These are phyloP conservation scores for Penicillium nucicola DNA, from an alignment of 495 filamentous ascomycete genomes.

Conservation along the genomic window DNA sequence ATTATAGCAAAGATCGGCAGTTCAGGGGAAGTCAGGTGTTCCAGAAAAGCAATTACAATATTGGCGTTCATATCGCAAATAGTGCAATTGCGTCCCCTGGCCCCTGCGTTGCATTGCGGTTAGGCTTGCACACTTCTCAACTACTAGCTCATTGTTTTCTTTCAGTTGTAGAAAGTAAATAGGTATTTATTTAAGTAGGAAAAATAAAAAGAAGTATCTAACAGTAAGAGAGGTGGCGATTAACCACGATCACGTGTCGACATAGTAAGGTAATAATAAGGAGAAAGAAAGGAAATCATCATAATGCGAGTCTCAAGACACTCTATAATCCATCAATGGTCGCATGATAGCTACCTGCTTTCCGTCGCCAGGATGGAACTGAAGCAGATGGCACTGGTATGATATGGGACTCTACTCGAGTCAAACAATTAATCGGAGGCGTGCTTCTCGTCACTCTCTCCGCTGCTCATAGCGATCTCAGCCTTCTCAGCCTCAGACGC, in stretches of 20 bases:
- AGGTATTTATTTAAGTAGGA: neutral
- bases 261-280: neutral
- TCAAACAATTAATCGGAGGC: neutral
- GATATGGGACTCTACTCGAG: neutral
- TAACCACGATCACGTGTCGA: slow-evolving; percentile 10
- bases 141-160: too few species aligned
- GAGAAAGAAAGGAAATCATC: neutral
- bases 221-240: slow-evolving; percentile 6
- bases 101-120: too few species aligned
- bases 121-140: too few species aligned
- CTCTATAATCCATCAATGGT: slow-evolving; percentile 11
- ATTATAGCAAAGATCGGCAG: too few species aligned
- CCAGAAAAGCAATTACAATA: too few species aligned
- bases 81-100: too few species aligned
- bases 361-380: slow-evolving; percentile 24
- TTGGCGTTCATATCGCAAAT: too few species aligned
- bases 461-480: slow-evolving; percentile 30
- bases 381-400: slow-evolving; percentile 11
- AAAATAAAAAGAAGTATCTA: slow-evolving; percentile 9
- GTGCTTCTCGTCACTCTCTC: slow-evolving; percentile 23
- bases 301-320: slow-evolving; percentile 15
- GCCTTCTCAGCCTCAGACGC: slow-evolving; percentile 24
- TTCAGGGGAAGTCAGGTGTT: too few species aligned
- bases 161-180: too few species aligned
- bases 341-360: slow-evolving; percentile 8